These are phyloP conservation scores for Leptomonas pyrrhocoris DNA, from an alignment of 208 protist genomes.

Conservation along the genomic window DNA sequence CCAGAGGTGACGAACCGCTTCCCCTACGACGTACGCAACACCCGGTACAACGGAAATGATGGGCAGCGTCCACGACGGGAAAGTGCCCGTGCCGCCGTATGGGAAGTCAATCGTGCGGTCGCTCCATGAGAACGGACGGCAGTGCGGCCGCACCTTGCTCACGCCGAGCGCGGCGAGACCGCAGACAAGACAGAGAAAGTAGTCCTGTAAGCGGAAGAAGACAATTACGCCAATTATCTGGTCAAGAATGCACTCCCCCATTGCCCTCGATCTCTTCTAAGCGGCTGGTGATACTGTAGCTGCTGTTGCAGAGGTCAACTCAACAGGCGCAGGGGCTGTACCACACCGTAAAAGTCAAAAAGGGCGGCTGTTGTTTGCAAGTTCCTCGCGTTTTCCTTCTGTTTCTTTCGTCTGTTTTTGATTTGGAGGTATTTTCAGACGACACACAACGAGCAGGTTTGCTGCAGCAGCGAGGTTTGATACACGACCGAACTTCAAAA, in stretches of 20 bases:
- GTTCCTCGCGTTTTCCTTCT: too few species aligned
- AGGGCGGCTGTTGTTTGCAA: too few species aligned
- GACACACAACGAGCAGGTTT: too few species aligned
- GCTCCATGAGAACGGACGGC: constrained; percentile 54
- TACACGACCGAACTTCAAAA: too few species aligned
- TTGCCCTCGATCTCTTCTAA: neutral
- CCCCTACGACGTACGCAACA: constrained; percentile 39
- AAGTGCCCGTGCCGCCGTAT: constrained; percentile 33
- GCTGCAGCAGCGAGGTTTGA: too few species aligned
- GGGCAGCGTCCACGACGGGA: constrained; percentile 57
- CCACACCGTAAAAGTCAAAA: too few species aligned
- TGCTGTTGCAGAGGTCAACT: neutral
- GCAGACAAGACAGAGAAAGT: constrained; percentile 41
- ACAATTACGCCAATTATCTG: constrained; percentile 9
- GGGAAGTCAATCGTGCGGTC: constrained; percentile 48
- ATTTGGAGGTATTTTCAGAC: too few species aligned
- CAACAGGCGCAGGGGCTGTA: neutral
- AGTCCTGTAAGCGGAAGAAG: constrained; percentile 50
- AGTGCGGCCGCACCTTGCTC: constrained; percentile 37
- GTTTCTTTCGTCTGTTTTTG: too few species aligned
- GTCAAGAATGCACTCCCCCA: constrained; percentile 11
- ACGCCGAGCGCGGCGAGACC: constrained; percentile 23
- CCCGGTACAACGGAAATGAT: constrained; percentile 41
- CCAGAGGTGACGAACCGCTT: constrained; percentile 25
- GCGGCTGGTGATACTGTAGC: too few species aligned